A percentile compares a stretch with the other conserved stretches of the same genome.
phyloP scores from a whole-genome alignment of 305 asterid species.

The Euphrasia arctica region DNA sequence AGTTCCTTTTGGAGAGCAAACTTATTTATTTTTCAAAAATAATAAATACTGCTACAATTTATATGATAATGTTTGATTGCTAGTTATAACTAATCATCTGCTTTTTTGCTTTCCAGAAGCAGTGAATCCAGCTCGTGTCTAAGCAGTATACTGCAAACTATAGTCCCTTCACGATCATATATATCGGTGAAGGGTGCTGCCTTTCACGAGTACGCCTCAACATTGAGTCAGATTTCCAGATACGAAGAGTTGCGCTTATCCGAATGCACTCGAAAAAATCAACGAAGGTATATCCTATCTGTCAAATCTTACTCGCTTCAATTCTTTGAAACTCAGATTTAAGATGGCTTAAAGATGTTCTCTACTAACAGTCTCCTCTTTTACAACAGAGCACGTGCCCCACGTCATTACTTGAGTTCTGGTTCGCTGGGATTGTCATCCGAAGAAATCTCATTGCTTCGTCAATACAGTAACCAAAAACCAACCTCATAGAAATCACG shows the following conservation, averaged over 20 bases:
- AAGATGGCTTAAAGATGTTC: conserved; percentile 13
- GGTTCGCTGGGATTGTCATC: conserved; percentile 59
- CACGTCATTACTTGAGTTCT: conserved; percentile 68
- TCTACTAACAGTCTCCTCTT: conserved; percentile 19
- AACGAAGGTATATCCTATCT: conserved; percentile 54
- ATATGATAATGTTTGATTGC: neutral
- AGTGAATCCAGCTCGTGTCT: conserved; percentile 36
- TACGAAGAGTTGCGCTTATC: conserved; percentile 55
- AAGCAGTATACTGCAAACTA: conserved; percentile 42
- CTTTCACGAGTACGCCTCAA: conserved; percentile 72
- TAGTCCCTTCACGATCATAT: conserved; percentile 59
- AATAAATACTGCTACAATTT: too few relatives aligned
- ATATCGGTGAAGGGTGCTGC: conserved; percentile 57
- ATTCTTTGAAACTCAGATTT: neutral
- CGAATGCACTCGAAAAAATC: conserved; percentile 36
- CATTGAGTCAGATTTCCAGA: conserved; percentile 83
- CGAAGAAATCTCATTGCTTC: conserved; percentile 62
- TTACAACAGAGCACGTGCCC: conserved; percentile 51
- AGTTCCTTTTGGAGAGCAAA: too few relatives aligned
- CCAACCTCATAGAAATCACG: conserved; percentile 18
- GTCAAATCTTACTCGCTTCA: conserved; percentile 15
- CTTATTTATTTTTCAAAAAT: too few relatives aligned
- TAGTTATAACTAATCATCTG: conserved; percentile 11
- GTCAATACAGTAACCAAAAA: conserved; percentile 40
- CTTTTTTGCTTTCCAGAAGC: conserved; percentile 29